phyloP scores from a whole-genome alignment of 2,329 filamentous ascomycete species.

The Exserohilum turcica region DNA sequence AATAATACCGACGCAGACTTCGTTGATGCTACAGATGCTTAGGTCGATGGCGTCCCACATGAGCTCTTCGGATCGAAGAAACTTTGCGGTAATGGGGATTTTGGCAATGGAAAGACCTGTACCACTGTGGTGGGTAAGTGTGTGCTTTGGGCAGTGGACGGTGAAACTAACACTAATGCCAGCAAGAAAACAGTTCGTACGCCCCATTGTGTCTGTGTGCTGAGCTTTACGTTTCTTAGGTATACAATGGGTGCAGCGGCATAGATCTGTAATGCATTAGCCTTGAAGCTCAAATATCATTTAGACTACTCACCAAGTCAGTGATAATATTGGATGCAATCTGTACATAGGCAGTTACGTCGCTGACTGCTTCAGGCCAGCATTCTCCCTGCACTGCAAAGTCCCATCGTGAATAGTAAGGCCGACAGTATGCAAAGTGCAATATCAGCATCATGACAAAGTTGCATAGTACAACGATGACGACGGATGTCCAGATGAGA shows the following conservation, averaged over 20 bases:
- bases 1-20: slow-evolving; percentile 22
- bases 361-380: slow-evolving; percentile 8
- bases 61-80: slow-evolving; percentile 8
- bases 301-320: slow-evolving; percentile 9
- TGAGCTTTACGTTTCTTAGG: slow-evolving; percentile 10
- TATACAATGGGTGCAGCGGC: slow-evolving; percentile 18
- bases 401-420: slow-evolving; percentile 10
- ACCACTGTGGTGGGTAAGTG: slow-evolving; percentile 4
- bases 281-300: too few relatives aligned
- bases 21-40: slow-evolving; percentile 18
- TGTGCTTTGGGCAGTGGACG: too few relatives aligned
- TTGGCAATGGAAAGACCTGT: slow-evolving; percentile 11
- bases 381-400: slow-evolving; percentile 9
- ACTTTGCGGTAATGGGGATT: slow-evolving; percentile 9
- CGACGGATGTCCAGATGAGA: slow-evolving; percentile 16
- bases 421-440: slow-evolving; percentile 8
- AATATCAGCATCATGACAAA: slow-evolving; percentile 9
- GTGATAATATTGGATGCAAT: slow-evolving; percentile 16
- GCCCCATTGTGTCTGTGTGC: slow-evolving; percentile 15
- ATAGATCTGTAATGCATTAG: slow-evolving; percentile 8
- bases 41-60: slow-evolving; percentile 18
- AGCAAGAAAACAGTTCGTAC: slow-evolving; percentile 16
- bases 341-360: slow-evolving; percentile 12
- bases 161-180: slow-evolving; percentile 14
- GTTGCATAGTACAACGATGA: slow-evolving; percentile 6